Evolutionary conservation across 805 yeast genomes (phyloP).

Genomic region (Pichia exigua): DNA sequence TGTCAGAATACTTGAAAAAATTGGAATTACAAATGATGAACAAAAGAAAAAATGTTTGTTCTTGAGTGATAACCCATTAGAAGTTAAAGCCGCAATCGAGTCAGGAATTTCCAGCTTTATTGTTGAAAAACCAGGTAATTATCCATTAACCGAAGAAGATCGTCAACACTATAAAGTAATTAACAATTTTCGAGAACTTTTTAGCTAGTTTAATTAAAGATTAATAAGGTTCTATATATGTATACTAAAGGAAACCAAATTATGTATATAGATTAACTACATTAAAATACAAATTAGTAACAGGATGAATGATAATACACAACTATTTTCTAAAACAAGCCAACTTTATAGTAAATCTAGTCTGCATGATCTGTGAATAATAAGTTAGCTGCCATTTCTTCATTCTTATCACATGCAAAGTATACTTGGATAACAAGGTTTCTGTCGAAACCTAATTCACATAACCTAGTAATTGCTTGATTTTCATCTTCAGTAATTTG

Average conservation of each 20-base stretch:
- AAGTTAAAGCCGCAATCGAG: slow-evolving; percentile 63
- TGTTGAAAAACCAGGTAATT: slow-evolving; percentile 74
- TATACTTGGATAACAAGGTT: slow-evolving; percentile 84
- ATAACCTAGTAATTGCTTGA: slow-evolving; percentile 80
- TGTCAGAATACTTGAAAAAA: slow-evolving; percentile 36
- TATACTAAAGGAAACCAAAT: not conserved
- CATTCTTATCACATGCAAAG: slow-evolving; percentile 97
- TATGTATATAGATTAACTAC: not conserved
- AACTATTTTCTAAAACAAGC: not conserved
- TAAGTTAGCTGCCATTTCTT: slow-evolving; percentile 91
- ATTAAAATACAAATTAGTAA: not conserved
- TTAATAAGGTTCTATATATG: not conserved
- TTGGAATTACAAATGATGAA: slow-evolving; percentile 16
- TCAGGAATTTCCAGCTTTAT: slow-evolving; percentile 55
- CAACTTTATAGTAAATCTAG: slow-evolving; percentile 2
- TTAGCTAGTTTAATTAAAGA: not conserved
- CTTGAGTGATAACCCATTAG: slow-evolving; percentile 72
- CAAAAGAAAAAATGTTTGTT: slow-evolving; percentile 40
- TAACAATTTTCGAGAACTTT: slow-evolving; percentile 24
- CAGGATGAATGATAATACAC: not conserved
- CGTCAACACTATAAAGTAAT: slow-evolving; percentile 21
- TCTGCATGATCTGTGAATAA: slow-evolving; percentile 55
- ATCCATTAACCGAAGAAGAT: slow-evolving; percentile 35
- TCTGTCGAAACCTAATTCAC: slow-evolving; percentile 90
- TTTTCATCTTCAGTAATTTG: slow-evolving; percentile 74